Percentiles rank a stretch among this genome's conserved stretches.
Conservation (phyloP, 108 stramenopile species). For the Cyclostephanos tholiformis region DNA sequence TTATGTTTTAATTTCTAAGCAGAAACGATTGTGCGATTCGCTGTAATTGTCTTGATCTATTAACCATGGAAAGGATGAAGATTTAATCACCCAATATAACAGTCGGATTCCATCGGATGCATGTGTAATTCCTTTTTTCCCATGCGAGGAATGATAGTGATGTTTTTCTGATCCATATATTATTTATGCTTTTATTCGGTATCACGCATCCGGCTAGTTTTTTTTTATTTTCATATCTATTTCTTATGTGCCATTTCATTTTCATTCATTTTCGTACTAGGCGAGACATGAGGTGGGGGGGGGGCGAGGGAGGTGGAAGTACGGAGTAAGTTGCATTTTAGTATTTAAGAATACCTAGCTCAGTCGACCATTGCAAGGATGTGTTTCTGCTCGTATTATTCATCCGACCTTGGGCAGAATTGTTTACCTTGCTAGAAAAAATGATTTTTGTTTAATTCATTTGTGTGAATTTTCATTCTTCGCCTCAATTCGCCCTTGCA, state of each 20-base stretch:
- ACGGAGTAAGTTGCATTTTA: not conserved
- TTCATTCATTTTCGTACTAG: no score
- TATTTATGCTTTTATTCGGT: not conserved
- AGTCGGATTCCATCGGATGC: conserved; percentile 54
- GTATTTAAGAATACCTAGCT: not conserved
- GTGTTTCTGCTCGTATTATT: conserved; percentile 52
- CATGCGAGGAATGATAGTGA: conserved; percentile 42
- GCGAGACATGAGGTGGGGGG: no score
- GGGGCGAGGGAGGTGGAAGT: not conserved
- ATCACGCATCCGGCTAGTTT: not conserved
- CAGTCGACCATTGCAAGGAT: conserved; percentile 25
- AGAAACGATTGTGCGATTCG: no score
- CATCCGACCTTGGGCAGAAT: conserved; percentile 39
- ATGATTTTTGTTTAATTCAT: not conserved
- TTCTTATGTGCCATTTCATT: not conserved
- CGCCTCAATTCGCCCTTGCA: conserved; percentile 47
- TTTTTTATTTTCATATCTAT: conserved; percentile 13
- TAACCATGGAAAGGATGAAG: conserved; percentile 33
- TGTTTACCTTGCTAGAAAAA: conserved; percentile 49
- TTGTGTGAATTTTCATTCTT: conserved; percentile 17
- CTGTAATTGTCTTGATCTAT: no score
- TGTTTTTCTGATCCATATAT: conserved; percentile 47
- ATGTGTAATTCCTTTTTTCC: conserved; percentile 1
- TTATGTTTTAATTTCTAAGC: conserved; percentile 61
- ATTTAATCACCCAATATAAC: conserved; percentile 43